A percentile compares a stretch with the other conserved stretches of the same genome.
Conservation (phyloP, 768 basidiomycete species). For the Auricularia auricula-judae region DNA sequence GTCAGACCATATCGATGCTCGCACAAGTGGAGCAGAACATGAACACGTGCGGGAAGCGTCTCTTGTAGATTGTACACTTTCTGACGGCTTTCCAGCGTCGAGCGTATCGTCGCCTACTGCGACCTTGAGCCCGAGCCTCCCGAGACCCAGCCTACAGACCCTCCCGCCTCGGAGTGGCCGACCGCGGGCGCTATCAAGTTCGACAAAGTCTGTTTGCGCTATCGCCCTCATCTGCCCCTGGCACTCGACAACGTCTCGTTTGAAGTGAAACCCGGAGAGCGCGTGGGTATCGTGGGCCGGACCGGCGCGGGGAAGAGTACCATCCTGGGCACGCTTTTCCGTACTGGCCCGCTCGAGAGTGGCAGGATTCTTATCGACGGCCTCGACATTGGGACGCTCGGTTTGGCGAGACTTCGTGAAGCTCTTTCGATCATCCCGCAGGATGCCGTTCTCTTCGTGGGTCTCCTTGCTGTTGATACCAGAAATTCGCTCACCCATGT, state of each 20-base stretch:
- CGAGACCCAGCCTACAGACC: slow-evolving; percentile 30
- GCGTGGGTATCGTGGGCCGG: slow-evolving; percentile 36
- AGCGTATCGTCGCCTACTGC: slow-evolving; percentile 56
- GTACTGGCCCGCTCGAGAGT: slow-evolving; percentile 19
- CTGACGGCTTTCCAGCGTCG: slow-evolving; percentile 23
- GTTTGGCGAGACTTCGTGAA: slow-evolving; percentile 21
- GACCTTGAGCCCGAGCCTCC: slow-evolving; percentile 48
- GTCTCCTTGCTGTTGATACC: not conserved
- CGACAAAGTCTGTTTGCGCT: slow-evolving; percentile 41
- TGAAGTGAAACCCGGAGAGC: slow-evolving; percentile 42
- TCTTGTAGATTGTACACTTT: not conserved
- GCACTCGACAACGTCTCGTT: slow-evolving; percentile 54
- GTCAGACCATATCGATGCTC: not conserved
- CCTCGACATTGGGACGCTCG: slow-evolving; percentile 21
- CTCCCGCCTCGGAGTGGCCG: slow-evolving; percentile 36
- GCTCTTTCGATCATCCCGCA: slow-evolving; percentile 31
- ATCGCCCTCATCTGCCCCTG: slow-evolving; percentile 54
- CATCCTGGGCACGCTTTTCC: slow-evolving; percentile 22
- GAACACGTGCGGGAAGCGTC: slow-evolving; percentile 30
- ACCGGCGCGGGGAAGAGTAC: slow-evolving; percentile 31
- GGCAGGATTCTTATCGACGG: slow-evolving; percentile 22
- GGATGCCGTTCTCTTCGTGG: slow-evolving; percentile 19
- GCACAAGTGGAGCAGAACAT: slow-evolving; percentile 59
- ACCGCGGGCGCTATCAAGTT: slow-evolving; percentile 44
- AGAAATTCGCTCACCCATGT: not conserved